A percentile compares a stretch with the other conserved stretches of the same genome.
Evolutionary conservation across 2,329 filamentous ascomycete species (phyloP).

Genomic region (Neonectria sp.): DNA sequence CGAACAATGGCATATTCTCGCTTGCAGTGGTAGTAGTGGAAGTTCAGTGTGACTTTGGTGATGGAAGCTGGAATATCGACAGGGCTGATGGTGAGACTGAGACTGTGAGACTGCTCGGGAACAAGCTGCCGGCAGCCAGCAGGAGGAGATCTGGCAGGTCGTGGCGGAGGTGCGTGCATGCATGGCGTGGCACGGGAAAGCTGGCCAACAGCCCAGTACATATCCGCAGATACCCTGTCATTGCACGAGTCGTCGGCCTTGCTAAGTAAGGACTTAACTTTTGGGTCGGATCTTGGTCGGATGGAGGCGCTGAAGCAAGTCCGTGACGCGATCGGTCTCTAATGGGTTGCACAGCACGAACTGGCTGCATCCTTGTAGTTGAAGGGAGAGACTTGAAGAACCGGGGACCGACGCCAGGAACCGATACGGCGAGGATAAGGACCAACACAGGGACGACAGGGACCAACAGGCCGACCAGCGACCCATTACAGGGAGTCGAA

Average conservation of each 20-base stretch:
- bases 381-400: background rate
- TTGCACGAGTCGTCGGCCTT: slow-evolving; percentile 36
- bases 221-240: slow-evolving; percentile 9
- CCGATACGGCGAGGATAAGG: background rate
- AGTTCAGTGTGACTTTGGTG: background rate
- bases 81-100: slow-evolving; percentile 38
- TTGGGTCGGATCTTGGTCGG: slow-evolving; percentile 1
- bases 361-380: background rate
- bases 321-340: slow-evolving; percentile 2
- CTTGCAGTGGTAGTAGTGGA: background rate
- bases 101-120: slow-evolving; percentile 22
- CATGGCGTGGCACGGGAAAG: slow-evolving; percentile 30
- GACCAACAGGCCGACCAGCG: background rate
- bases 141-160: slow-evolving; percentile 35
- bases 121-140: slow-evolving; percentile 19
- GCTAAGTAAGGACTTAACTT: slow-evolving; percentile 21
- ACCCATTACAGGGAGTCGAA: slow-evolving; percentile 14
- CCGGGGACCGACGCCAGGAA: background rate
- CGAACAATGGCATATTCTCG: background rate
- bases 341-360: background rate
- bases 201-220: slow-evolving; percentile 14
- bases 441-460: slow-evolving; percentile 3
- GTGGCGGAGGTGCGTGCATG: slow-evolving; percentile 14
- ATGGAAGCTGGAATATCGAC: slow-evolving; percentile 8
- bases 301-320: slow-evolving; percentile 6